Percentiles rank a stretch among this genome's conserved stretches.
These are phyloP conservation scores for Neoconidiobolus thromboides DNA, from an alignment of 371 early-diverging fungal genomes.

Conservation along the genomic window DNA sequence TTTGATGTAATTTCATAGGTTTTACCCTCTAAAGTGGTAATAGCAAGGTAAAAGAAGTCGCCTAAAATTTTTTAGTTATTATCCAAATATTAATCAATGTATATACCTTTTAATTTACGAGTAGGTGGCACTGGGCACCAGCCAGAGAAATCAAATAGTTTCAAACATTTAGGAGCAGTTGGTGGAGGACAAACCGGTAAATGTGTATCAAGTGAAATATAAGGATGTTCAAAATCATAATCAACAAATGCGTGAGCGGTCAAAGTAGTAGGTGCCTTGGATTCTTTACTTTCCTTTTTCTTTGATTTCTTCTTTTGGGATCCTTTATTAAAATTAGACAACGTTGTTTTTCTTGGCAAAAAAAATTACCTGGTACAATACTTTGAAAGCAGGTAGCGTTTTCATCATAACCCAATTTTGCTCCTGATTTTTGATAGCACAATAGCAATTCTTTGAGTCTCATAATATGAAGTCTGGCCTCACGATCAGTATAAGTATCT, in stretches of 20 bases:
- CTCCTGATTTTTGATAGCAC: conserved; percentile 13
- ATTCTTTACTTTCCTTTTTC: no score
- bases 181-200: conserved; percentile 29
- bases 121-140: conserved; percentile 83
- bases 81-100: not conserved
- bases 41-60: conserved; percentile 68
- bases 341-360: no score
- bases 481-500: conserved; percentile 75
- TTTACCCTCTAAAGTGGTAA: conserved; percentile 65
- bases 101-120: conserved; percentile 41
- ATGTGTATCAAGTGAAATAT: conserved; percentile 28
- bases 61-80: conserved; percentile 9
- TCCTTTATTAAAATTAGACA: no score
- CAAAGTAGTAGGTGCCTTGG: not conserved
- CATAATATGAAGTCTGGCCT: conserved; percentile 70
- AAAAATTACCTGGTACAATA: not conserved
- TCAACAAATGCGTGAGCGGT: conserved; percentile 20
- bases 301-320: no score
- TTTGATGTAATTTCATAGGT: conserved; percentile 66
- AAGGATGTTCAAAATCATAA: conserved; percentile 24
- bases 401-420: not conserved
- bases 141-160: conserved; percentile 53
- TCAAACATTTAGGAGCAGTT: conserved; percentile 43
- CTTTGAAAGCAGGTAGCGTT: not conserved
- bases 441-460: conserved; percentile 69